Base-by-base conservation (phyloP, 257 asterid species). In the Dorcoceras hygrometricum region DNA sequence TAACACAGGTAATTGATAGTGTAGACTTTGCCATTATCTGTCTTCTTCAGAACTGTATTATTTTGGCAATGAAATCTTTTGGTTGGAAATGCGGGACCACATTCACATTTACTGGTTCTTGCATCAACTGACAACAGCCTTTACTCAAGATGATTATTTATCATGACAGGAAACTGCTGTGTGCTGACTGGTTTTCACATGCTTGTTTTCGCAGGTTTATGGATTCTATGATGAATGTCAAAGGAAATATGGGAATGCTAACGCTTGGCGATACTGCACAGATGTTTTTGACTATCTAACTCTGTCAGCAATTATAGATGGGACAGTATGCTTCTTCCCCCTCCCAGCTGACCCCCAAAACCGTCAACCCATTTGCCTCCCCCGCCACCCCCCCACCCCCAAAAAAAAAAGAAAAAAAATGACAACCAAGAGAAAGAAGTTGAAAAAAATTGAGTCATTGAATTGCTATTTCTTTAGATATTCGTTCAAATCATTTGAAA, bases 211-310 rank as follows among this genome's bases (percentile, higher is more conserved):
- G 36, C 63, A 94, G 99, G 99, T 94, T 55, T 94, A 94, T 81
- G 99, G 99, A 77, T 94, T 94, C 78, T 94, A 94, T 71, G 99
- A 94, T 75, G 99, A 94, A 79, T 94, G 99, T 68, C 99, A 90
- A 72, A 87, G 96, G 72, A 94, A 94, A 80, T 88, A 90, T 51
- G 99, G 99, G 65, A 94, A 88, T 72, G 97, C 99, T 59, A 94
- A 94, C 77, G 97, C 97, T 36, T 94, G 99, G 99, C 90, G 99
- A 51, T 90, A 94, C 75, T 94, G 99, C 88, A 94, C 99, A 2
- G 99, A 94, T 78, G 99, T 94, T 59, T 94, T 94, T 79, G 99
- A 94, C 85, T 94, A 85, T 77, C 83, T 94, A 59, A 94, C 96
- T 53, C 78, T 94, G 34, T 94, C 99, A 54, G 99, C 99, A 65